These are phyloP conservation scores for Lachnellula cervina DNA, from an alignment of 2,329 filamentous ascomycete species.

Conservation along the genomic window DNA sequence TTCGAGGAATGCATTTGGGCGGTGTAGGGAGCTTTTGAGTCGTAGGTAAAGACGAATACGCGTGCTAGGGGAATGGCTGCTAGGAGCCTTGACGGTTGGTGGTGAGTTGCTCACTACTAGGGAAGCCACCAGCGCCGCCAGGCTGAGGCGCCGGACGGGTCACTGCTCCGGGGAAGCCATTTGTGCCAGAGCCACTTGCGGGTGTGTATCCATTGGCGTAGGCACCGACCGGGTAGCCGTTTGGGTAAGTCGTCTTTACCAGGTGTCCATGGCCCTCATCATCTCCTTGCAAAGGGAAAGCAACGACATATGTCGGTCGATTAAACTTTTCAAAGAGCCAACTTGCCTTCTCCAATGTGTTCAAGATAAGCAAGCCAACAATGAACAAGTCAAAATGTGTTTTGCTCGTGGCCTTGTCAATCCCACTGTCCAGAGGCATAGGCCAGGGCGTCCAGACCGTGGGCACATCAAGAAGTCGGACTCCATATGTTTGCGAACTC, in stretches of 20 bases:
- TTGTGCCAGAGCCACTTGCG: constrained; percentile 11
- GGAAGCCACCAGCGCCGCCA: constrained; percentile 12
- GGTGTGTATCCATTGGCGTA: constrained; percentile 27
- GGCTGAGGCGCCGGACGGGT: constrained; percentile 16
- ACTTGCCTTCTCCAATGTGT: constrained; percentile 62
- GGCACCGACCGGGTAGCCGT: constrained; percentile 18
- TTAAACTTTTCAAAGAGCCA: constrained; percentile 68
- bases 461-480: too few relatives aligned
- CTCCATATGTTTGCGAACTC: too few relatives aligned
- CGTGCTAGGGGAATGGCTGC: constrained; percentile 26
- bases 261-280: constrained; percentile 54
- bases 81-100: constrained; percentile 14
- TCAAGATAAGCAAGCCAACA: constrained; percentile 57
- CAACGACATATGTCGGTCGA: constrained; percentile 47
- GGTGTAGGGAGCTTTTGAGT: too few relatives aligned
- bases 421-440: too few relatives aligned
- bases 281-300: constrained; percentile 54
- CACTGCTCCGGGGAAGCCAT: constrained; percentile 17
- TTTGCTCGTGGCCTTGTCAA: constrained; percentile 48
- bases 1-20: constrained; percentile 50
- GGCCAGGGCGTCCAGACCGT: too few relatives aligned
- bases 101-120: constrained; percentile 23
- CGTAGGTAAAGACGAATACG: too few relatives aligned
- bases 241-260: too few relatives aligned
- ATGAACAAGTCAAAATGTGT: constrained; percentile 56